Percentiles rank a stretch among this genome's conserved stretches.
Conservation (phyloP, 805 yeast species). For the Zygosaccharomyces kombuchaensis region DNA sequence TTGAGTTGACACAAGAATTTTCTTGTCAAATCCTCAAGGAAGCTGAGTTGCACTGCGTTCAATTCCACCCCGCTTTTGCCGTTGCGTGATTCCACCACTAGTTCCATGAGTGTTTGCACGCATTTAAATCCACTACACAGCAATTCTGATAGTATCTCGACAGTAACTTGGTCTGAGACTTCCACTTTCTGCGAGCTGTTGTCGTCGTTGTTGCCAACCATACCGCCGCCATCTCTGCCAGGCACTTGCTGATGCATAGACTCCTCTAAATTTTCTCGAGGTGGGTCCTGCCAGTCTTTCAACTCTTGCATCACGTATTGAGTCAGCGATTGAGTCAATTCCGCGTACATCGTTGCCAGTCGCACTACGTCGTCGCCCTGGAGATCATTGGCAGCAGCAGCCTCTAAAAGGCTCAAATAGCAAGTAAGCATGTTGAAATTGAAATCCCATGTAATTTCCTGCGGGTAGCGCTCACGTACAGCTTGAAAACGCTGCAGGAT, state of each 20-base stretch:
- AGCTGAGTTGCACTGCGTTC: conserved; percentile 22
- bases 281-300: conserved; percentile 5
- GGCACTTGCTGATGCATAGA: neutral
- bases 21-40: conserved; percentile 17
- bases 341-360: conserved; percentile 16
- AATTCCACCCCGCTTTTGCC: conserved; percentile 6
- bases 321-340: conserved; percentile 17
- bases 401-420: conserved; percentile 25
- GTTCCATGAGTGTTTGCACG: conserved; percentile 20
- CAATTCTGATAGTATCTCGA: conserved; percentile 24
- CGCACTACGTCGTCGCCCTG: conserved; percentile 18
- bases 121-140: conserved; percentile 20
- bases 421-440: conserved; percentile 30
- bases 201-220: conserved; percentile 8
- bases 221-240: conserved; percentile 19
- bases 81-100: conserved; percentile 14
- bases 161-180: conserved; percentile 28
- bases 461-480: conserved; percentile 14
- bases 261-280: neutral
- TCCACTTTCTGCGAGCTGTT: conserved; percentile 22
- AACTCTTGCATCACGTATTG: conserved; percentile 21
- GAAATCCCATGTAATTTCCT: conserved; percentile 31
- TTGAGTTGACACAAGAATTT: conserved; percentile 19
- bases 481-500: conserved; percentile 24
- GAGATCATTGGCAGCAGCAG: conserved; percentile 10